Evolutionary conservation across 2,329 filamentous ascomycete species (phyloP).

Genomic region (Elsinoe arachidis): DNA sequence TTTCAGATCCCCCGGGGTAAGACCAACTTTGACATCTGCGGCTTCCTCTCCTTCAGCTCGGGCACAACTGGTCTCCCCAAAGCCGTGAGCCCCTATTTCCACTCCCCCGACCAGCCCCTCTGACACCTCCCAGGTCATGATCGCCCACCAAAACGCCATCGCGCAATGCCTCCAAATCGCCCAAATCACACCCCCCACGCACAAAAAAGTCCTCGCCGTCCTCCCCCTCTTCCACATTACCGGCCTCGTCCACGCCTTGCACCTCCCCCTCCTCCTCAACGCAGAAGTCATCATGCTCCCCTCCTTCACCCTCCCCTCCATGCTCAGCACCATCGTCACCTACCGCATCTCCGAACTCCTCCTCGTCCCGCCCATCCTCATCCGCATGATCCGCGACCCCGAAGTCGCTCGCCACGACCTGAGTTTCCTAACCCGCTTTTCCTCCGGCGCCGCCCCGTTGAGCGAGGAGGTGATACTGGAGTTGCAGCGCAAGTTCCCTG

Average conservation of each 20-base stretch:
- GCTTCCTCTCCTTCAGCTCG: slow-evolving; percentile 43
- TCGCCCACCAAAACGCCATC: slow-evolving; percentile 47
- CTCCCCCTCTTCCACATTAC: slow-evolving; percentile 57
- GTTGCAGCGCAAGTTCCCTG: slow-evolving; percentile 48
- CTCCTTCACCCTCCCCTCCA: slow-evolving; percentile 51
- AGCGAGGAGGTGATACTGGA: slow-evolving; percentile 49
- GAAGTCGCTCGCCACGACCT: slow-evolving; percentile 50
- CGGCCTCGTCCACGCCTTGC: slow-evolving; percentile 54
- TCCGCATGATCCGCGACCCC: slow-evolving; percentile 51
- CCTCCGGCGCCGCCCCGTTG: slow-evolving; percentile 53
- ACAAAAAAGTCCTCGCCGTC: slow-evolving; percentile 47
- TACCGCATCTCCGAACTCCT: slow-evolving; percentile 49
- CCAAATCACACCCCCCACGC: slow-evolving; percentile 42
- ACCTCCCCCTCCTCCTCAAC: slow-evolving; percentile 55
- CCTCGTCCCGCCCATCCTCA: slow-evolving; percentile 53
- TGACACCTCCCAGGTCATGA: slow-evolving; percentile 37
- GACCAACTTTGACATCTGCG: slow-evolving; percentile 49
- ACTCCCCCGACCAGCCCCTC: background rate
- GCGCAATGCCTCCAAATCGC: slow-evolving; percentile 54
- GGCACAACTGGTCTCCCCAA: slow-evolving; percentile 45
- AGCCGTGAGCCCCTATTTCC: slow-evolving; percentile 26
- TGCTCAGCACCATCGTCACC: slow-evolving; percentile 45
- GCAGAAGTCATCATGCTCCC: slow-evolving; percentile 59
- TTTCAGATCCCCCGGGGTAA: slow-evolving; percentile 45
- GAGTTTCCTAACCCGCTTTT: slow-evolving; percentile 46